Base-by-base conservation (phyloP, 2,329 filamentous ascomycete genomes). In the Akanthomyces dipterigenus region DNA sequence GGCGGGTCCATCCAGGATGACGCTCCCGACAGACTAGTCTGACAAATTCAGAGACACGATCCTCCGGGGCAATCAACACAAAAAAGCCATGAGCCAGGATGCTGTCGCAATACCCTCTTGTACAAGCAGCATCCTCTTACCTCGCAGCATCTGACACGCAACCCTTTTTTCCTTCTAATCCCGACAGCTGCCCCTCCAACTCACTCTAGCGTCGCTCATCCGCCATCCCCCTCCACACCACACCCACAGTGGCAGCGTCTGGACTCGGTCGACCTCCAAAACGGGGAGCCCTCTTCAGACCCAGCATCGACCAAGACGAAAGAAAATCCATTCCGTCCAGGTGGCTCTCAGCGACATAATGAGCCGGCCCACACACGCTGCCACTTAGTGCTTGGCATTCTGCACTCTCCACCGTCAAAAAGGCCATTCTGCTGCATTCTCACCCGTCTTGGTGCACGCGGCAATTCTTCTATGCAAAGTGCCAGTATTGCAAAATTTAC, bases 301-400 rank as follows among this genome's bases (percentile, higher is more conserved):
- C 8, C 53, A 45, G n/a, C 22, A 18, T 40, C 43, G 22, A 57
- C 55, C 55, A 49, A 57, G 34, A 49, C 18, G 43, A 38, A 20
- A 22, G 31, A 57, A 58, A 51, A 43, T 26, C 51, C 56, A 24
- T 43, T 8, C 22, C 20, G 34, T 34, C 16, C 56, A 49, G 34
- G 55, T 58, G 55, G 42, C 42, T 45, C 43, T 34, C 45, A 49
- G 31, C 55, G 56, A 59, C 56, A 36, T 59, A 59, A 43, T 43
- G 46, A 42, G 42, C 43, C 16, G 46, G 56, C 56, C 56, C 56
- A 59, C 46, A 42, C 34, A 6, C 26, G 31, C 45, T 43, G 24
- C 56, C 26, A 34, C 45, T 43, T 42, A 36, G 34, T 55, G 46
- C 56, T 59, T 59, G 56, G 56, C 56, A 43, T 51, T 40, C 36